Percentiles rank a stretch among this genome's conserved stretches.
Evolutionary conservation across 2,329 filamentous ascomycete genomes (phyloP).

Genomic region (Aspergillus calidoustus): DNA sequence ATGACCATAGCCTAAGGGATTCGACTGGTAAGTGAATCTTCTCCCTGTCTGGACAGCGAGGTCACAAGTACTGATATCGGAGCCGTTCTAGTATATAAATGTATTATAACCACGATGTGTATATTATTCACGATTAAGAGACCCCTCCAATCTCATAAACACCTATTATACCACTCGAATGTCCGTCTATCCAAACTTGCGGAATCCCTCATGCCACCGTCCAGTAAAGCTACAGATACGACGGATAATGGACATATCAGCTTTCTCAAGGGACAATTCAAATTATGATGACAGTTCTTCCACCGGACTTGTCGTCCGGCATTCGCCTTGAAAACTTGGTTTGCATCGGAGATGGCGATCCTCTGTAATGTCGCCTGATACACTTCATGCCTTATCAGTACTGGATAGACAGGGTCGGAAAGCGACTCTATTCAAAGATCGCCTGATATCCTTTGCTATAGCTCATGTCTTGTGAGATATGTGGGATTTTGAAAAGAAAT

Average conservation of each 20-base stretch:
- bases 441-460: too few species aligned
- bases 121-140: constrained; percentile 20
- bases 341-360: too few species aligned
- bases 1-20: constrained; percentile 22
- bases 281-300: neutral
- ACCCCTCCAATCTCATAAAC: constrained; percentile 3
- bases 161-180: neutral
- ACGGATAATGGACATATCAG: neutral
- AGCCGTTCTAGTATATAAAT: constrained; percentile 5
- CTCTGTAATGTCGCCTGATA: too few species aligned
- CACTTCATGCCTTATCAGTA: too few species aligned
- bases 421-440: too few species aligned
- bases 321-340: neutral
- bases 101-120: constrained; percentile 26
- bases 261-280: neutral
- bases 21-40: constrained; percentile 14
- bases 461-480: too few species aligned
- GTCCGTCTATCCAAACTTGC: neutral
- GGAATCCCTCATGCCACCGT: neutral
- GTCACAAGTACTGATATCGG: neutral
- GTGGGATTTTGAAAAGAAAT: too few species aligned
- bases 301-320: neutral
- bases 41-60: neutral
- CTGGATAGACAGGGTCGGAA: too few species aligned
- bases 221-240: neutral